Evolutionary conservation across 148 eudicot species (phyloP), one percentile per base, ranked within the genome.

Genomic region (Silene latifolia): DNA sequence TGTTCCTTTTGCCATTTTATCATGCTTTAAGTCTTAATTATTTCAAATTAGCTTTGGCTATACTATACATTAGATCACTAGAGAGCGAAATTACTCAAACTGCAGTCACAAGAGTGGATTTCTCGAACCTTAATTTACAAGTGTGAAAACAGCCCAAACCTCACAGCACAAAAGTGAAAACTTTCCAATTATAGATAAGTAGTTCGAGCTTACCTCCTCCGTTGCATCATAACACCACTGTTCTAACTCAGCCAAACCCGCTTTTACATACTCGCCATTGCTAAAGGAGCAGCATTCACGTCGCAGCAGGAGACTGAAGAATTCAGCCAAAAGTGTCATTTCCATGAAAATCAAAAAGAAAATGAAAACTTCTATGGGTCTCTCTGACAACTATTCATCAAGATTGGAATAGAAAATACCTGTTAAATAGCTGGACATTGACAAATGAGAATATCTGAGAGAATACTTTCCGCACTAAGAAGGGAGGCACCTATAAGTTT

Each of bases 261-360:
- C 83, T 85, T 95, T 96, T 67, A 92, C 97, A 51, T 89, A 92
- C 83, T 96, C 98, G 11, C 98, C 99, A 81, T 96, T 92, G 73
- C 98, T 96, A 75, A 96, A 92, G 70, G 99, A 92, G 87, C 98
- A 96, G 80, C 98, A 96, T 85, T 96, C 98, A 11, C 99, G 94
- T 72, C 99, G 87, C 83, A 96, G 80, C 73, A 92, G 98, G 75
- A 92, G 93, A 85, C 98, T 92, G 91, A 58, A 80, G 48, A 66
- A 67, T 69, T 46, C 69, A 77, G 56, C 20, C 39, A 42, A 63
- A 25, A 63, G 23, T 21, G 58, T 72, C 65, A 78, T 5, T 56
- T 67, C 18, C 25, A 59, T 42, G 69, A 18, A 57, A 9, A 67
- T 23, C 29, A 20, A 18, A 18, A 23, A n/a, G 15, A 70, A 51